Base-by-base conservation (phyloP, 140 eudicot genomes). In the Artemisia princeps region DNA sequence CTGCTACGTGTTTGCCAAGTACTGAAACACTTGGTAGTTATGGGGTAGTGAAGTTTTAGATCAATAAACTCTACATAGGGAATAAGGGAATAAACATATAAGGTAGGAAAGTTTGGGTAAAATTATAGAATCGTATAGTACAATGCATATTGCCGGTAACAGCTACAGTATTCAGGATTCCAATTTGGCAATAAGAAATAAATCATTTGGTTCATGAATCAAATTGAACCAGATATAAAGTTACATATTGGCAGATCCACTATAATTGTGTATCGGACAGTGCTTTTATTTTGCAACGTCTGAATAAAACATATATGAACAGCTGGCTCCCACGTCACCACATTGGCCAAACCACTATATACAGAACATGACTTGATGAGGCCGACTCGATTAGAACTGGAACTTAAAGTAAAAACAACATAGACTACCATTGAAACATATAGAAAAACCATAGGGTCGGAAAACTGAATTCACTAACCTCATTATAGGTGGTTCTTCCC, bases 401-500 rank as follows among this genome's bases (percentile, higher is more conserved):
- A 37, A 37, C 44, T 5, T 37, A 37, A 37, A 6, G 10, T 37
- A 37, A 37, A 30, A 30, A 30, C 40, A 30, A 5, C 40, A 30
- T 30, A 30, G 40, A 30, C 8, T 30, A 30, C 40, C 40, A 30
- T 1, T 30, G 40, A 5, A 30, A 14, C 57, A 62, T 12, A 56
- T 3, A 46, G 8, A 28, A 48, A 54, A 17, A 70, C 46, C 44
- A 44, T 30, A 15, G 30, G 45, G 24, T 53, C 59, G 11, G 0
- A 60, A 23, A 46, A 42, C 58, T 14, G 33, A 63, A 64, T 49
- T 49, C 46, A 51, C 82, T 59, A 51, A 84, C 94, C 84, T 86
- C 94, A 55, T 78, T 86, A 67, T 86, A 83, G 45, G 94, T 82
- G 55, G 86, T 86, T 77, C 80, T 75, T 76, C 94, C 94, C 58